Base-by-base conservation (phyloP, 495 filamentous ascomycete species). In the Parachaetomium inaequale region DNA sequence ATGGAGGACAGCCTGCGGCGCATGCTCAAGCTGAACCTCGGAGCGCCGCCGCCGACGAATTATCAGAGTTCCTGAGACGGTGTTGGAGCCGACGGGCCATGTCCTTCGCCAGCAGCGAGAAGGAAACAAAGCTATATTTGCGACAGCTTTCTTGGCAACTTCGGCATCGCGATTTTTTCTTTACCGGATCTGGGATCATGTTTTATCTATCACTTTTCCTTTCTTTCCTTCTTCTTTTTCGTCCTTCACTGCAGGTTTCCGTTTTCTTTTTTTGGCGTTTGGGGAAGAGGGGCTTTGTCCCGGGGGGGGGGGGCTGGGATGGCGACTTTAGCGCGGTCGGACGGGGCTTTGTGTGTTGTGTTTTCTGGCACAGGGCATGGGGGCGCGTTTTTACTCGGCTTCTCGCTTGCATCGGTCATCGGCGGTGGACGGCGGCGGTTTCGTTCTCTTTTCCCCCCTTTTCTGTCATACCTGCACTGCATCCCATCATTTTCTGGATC, bases 1-100 rank as follows among this genome's bases (percentile, higher is more conserved):
- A 80, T 82, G 74, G 81, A 83, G 63, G 75, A 82, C 43, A 73
- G 72, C 56, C 78, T 84, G 34, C 75, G 79, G 21, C 78, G 74
- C 31, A 75, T 82, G 25, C 65, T 84, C 29, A 83, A 83, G 56
- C 82, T 59, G n/a, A 65, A 55, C 57, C 31, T 52, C 49, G 63
- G 63, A 42, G 19, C 57, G 34, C 26, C 58, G 1, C n/a, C 49
- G 49, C 36, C n/a, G 36, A 55, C 59, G 32, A 71, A 60, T 52
- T 70, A 70, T 47, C 69, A 65, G 49, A 65, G 64, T 53, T 69
- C 66, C 36, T 70, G 58, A 64, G 19, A 4, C 15, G 7, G 3
- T 7, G 51, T 6, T 11, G 31, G 51, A 23, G 2, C 1, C 3
- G 31, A 5, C 3, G 31, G 51, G 42, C 19, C 51, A 23, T 1